Evolutionary conservation across 1,284 basidiomycete species (phyloP).

Genomic region (Termitomyces sp.): DNA sequence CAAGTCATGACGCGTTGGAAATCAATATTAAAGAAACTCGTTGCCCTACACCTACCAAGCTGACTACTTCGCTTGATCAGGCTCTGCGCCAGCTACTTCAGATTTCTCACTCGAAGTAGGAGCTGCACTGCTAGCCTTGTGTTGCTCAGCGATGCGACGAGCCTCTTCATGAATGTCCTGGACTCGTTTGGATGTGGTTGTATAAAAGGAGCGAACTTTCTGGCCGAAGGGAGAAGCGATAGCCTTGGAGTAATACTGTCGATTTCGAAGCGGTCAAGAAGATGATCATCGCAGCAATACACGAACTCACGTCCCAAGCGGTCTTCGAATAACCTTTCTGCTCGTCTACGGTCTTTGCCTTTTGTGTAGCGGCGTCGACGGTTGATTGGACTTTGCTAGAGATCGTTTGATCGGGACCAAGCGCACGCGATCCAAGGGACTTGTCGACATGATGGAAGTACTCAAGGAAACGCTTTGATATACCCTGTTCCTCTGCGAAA

Average conservation of each 20-base stretch:
- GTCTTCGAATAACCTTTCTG: constrained; percentile 71
- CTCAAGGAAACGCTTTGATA: constrained; percentile 76
- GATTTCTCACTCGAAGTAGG: constrained; percentile 2
- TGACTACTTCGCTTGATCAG: constrained; percentile 6
- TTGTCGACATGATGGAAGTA: constrained; percentile 74
- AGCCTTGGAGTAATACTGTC: constrained; percentile 75
- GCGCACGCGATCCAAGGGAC: constrained; percentile 59
- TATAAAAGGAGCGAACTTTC: constrained; percentile 75
- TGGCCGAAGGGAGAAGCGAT: constrained; percentile 73
- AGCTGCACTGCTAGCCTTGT: constrained; percentile 36
- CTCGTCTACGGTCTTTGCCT: constrained; percentile 75
- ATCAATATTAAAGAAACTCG: not conserved
- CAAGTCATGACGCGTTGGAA: not conserved
- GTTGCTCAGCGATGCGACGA: constrained; percentile 61
- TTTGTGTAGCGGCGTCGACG: constrained; percentile 53
- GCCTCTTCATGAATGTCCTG: constrained; percentile 88
- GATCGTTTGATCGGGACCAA: constrained; percentile 72
- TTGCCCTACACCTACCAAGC: not conserved
- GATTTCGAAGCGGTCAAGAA: constrained; percentile 5
- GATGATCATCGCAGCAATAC: not conserved
- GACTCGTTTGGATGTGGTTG: constrained; percentile 74
- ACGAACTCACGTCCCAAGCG: constrained; percentile 55
- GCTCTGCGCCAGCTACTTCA: not conserved
- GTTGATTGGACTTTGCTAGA: constrained; percentile 67
- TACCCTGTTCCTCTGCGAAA: constrained; percentile 71